These are phyloP conservation scores for Trichosanthes cucumerina DNA, from an alignment of 306 rosid species.

Conservation along the genomic window DNA sequence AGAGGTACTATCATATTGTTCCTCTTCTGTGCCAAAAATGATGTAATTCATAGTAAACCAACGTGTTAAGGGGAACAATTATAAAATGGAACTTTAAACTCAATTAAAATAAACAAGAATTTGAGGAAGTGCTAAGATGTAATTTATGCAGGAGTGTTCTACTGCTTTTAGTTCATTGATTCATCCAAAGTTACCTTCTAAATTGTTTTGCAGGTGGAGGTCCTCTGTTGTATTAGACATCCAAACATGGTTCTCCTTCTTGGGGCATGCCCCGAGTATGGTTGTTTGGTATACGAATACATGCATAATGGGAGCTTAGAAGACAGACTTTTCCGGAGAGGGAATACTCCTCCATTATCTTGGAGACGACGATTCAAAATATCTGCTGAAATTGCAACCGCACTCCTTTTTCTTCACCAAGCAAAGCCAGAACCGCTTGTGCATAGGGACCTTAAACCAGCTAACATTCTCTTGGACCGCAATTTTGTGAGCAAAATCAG, in stretches of 20 bases:
- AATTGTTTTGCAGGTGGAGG: slow-evolving; percentile 53
- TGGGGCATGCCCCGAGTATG: slow-evolving; percentile 90
- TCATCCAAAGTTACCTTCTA: not conserved
- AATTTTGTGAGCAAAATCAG: slow-evolving; percentile 77
- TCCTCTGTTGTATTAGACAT: slow-evolving; percentile 72
- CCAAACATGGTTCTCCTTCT: slow-evolving; percentile 97
- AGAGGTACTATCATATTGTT: slow-evolving; percentile 41
- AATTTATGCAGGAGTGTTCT: not conserved
- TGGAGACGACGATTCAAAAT: slow-evolving; percentile 71
- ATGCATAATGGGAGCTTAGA: slow-evolving; percentile 90
- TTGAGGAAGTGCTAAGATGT: not conserved
- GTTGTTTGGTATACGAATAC: slow-evolving; percentile 89
- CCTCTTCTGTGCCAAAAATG: not conserved
- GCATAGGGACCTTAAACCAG: slow-evolving; percentile 92
- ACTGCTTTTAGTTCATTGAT: not conserved
- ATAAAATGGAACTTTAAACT: not conserved
- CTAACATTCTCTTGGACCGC: slow-evolving; percentile 74
- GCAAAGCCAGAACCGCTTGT: slow-evolving; percentile 92
- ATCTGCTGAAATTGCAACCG: slow-evolving; percentile 78
- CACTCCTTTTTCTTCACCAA: slow-evolving; percentile 91
- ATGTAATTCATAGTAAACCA: not conserved
- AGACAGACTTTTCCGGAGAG: slow-evolving; percentile 55
- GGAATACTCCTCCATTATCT: slow-evolving; percentile 51
- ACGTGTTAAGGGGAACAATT: not conserved
- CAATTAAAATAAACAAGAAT: not conserved